These are phyloP conservation scores for Quercus variabilis DNA, from an alignment of 306 rosid genomes.

Conservation along the genomic window DNA sequence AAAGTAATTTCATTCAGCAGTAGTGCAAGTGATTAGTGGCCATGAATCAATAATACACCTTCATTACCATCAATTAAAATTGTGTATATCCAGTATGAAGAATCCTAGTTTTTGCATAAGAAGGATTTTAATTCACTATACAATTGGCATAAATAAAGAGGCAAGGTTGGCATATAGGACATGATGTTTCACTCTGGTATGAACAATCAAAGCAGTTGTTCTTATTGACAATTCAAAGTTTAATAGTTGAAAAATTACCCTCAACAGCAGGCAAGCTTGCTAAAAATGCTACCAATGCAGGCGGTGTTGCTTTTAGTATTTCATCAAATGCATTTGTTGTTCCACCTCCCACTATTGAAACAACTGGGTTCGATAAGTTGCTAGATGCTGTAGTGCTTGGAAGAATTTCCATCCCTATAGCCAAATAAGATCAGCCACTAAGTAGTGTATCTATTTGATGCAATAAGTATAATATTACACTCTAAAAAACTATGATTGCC, in stretches of 20 bases:
- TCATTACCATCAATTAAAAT: background rate
- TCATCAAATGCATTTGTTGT: conserved; percentile 69
- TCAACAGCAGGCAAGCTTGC: conserved; percentile 87
- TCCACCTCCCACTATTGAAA: conserved; percentile 46
- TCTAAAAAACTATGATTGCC: background rate
- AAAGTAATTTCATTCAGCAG: conserved; percentile 14
- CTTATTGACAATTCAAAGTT: background rate
- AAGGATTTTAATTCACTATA: no score
- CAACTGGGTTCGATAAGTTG: conserved; percentile 33
- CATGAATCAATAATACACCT: background rate
- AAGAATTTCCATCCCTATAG: conserved; percentile 29
- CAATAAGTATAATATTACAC: background rate
- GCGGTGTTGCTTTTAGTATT: conserved; percentile 81
- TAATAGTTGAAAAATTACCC: conserved; percentile 42
- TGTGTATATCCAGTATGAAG: background rate
- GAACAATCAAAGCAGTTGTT: background rate
- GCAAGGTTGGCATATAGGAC: background rate
- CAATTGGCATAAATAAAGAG: no score
- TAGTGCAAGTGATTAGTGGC: background rate
- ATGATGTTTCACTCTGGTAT: background rate
- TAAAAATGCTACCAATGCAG: conserved; percentile 75
- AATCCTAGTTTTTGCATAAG: background rate
- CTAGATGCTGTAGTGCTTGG: conserved; percentile 23
- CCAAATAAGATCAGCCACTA: background rate
- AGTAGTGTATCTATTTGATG: background rate